Conservation (phyloP, 2,329 filamentous ascomycete species). For the Aspergillus fructus region DNA sequence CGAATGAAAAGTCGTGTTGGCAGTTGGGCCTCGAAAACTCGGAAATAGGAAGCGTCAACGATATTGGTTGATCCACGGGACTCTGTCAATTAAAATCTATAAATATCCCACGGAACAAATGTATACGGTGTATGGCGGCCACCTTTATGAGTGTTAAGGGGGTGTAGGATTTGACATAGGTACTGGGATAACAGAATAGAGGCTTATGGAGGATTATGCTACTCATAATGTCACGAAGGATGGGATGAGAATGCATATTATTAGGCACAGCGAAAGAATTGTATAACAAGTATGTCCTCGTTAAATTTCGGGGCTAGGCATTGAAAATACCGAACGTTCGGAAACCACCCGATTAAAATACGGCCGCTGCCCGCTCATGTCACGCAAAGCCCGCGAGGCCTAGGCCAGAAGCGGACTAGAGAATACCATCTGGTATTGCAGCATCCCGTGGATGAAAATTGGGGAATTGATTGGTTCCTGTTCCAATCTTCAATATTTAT, state of each 20-base stretch:
- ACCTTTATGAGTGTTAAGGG: too few species aligned
- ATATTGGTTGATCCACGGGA: neutral
- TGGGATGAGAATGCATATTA: neutral
- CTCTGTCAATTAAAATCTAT: conserved; percentile 3
- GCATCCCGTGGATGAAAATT: conserved; percentile 8
- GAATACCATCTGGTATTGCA: neutral
- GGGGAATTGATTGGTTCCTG: conserved; percentile 9
- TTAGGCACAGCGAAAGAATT: neutral
- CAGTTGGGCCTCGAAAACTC: neutral
- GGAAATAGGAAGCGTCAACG: neutral
- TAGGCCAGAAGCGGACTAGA: neutral
- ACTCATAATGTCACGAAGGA: neutral
- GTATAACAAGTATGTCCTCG: neutral
- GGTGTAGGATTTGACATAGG: too few species aligned
- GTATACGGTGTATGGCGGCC: neutral
- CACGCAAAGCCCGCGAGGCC: neutral
- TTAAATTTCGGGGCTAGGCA: neutral
- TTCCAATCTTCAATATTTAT: conserved; percentile 13
- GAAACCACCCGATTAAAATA: neutral
- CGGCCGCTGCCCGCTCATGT: neutral
- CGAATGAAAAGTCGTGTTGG: neutral
- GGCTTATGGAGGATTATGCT: neutral
- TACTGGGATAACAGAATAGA: neutral
- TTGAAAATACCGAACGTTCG: neutral
- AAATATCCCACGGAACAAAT: neutral